Evolutionary conservation across 2,329 filamentous ascomycete genomes (phyloP), one percentile per base, ranked within the genome.

Genomic region (Botrytis sinoallii): DNA sequence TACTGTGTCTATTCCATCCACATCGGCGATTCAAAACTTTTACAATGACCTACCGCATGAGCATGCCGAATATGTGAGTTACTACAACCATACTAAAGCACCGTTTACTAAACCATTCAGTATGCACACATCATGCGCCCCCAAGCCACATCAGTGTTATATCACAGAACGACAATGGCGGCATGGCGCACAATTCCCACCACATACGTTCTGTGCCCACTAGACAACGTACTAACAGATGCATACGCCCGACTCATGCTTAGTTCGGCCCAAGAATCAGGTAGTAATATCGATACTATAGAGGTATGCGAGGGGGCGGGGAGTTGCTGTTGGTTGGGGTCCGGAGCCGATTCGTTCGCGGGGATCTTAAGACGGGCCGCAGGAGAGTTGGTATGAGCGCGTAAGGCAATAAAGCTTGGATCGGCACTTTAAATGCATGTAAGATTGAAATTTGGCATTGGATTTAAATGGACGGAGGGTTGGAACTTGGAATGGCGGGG

Each of bases 91-190:
- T 22, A 42, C 3, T 48, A 32, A 18, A 68, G 35, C 29, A 57
- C 10, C 40, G 1, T 29, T 57, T 32, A 68, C 48, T 68, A 32
- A 68, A 3, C 79, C 77, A 6, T 79, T 78, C 0, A 83, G 81
- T 61, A 77, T 84, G 14, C 81, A 81, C 4, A 82, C 76, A 44
- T 77, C 77, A 70, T 79, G 77, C 75, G 77, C 75, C 73, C 70
- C 16, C 70, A 72, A 68, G 64, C 70, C 35, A 72, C 63, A 40
- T 72, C 70, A 9, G 63, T 32, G 18, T 38, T 72, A 25, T 72
- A 72, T 46, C 70, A 72, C 32, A 71, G 57, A 52, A 79, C 76
- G 10, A 77, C 77, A 29, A 78, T 77, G 69, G 78, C 79, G 25
- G 77, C 78, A n/a, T 79, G 78, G 78, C 76, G 77, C 10, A 75